Evolutionary conservation across 108 stramenopile species (phyloP), one percentile per base, ranked within the genome.

Genomic region (Nitzschia sp.): DNA sequence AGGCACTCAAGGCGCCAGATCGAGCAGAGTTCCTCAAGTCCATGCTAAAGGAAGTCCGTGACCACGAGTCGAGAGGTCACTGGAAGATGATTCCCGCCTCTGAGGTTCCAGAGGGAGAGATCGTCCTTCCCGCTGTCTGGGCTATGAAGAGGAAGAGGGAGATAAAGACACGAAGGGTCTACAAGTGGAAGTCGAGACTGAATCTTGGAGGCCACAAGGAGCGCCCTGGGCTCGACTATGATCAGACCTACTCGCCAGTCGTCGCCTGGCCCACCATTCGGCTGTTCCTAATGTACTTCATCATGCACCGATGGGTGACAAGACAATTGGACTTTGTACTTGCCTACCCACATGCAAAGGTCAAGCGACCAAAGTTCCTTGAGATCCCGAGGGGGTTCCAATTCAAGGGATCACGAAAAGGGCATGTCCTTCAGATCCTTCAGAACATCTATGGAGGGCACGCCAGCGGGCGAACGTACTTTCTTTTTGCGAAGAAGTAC

Each of bases 111-210:
- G 33, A 66, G 62, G 73, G 70, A 24, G 35, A 19, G 15, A 72
- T 49, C 31, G 25, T 80, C 2, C 36, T 85, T 35, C 78, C 75
- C 24, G 73, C 78, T 25, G 75, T 85, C 29, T 85, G 85, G 85
- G 25, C 74, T 27, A 79, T 85, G 76, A 55, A 66, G 59, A 46
- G 76, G 19, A 86, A 86, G 64, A 49, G 79, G 9, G 32, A 57
- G 11, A 74, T 86, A 28, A 51, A 19, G 8, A 86, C 81, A 49
- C 35, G 64, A 11, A 30, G 27, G 25, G 48, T 65, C 9, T 54
- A 54, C n/a, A 65, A 65, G 31, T 49, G 48, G 28, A 65, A 65
- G 28, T 18, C 48, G 4, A 21, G 64, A 3, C 29, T 65, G 13
- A 51, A 29, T 15, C 18, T 51, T 28, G 64, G 47, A 27, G 64